Conservation (phyloP, 371 early-diverging fungal species). For the Mortierella sp. region DNA sequence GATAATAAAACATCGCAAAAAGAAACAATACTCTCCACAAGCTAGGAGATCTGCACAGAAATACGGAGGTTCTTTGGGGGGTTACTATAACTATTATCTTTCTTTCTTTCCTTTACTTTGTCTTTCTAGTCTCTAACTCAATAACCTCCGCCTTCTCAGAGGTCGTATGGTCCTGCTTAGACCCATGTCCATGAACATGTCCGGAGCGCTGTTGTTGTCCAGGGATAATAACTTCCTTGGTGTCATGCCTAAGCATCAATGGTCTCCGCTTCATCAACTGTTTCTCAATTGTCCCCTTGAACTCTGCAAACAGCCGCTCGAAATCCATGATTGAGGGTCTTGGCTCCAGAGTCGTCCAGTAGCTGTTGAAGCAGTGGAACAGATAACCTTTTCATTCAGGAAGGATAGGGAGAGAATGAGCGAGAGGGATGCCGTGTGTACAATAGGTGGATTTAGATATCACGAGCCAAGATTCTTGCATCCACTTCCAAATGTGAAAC, state of each 20-base stretch:
- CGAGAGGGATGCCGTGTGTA: no score
- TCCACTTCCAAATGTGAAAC: no score
- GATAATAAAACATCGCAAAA: no score
- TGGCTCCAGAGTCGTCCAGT: slow-evolving; percentile 71
- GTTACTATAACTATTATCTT: no score
- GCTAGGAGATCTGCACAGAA: no score
- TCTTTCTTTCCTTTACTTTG: no score
- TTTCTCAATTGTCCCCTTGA: slow-evolving; percentile 51
- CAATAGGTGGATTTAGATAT: no score
- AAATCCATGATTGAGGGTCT: slow-evolving; percentile 82
- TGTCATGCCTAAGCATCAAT: slow-evolving; percentile 37
- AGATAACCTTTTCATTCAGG: slow-evolving; percentile 62
- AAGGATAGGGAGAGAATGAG: no score
- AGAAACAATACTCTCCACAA: no score
- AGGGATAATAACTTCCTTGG: slow-evolving; percentile 14
- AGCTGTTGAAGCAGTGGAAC: slow-evolving; percentile 73
- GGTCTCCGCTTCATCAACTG: slow-evolving; percentile 42
- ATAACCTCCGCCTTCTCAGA: slow-evolving; percentile 3
- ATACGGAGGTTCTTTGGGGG: no score
- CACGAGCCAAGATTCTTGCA: no score
- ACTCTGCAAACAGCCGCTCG: slow-evolving; percentile 69
- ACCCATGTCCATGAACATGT: slow-evolving; percentile 10
- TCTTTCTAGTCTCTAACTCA: slow-evolving; percentile 31
- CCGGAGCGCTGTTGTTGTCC: not conserved
- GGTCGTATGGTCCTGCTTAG: not conserved